These are phyloP conservation scores for Tuber indicum DNA, from an alignment of 495 filamentous ascomycete species.

Conservation along the genomic window DNA sequence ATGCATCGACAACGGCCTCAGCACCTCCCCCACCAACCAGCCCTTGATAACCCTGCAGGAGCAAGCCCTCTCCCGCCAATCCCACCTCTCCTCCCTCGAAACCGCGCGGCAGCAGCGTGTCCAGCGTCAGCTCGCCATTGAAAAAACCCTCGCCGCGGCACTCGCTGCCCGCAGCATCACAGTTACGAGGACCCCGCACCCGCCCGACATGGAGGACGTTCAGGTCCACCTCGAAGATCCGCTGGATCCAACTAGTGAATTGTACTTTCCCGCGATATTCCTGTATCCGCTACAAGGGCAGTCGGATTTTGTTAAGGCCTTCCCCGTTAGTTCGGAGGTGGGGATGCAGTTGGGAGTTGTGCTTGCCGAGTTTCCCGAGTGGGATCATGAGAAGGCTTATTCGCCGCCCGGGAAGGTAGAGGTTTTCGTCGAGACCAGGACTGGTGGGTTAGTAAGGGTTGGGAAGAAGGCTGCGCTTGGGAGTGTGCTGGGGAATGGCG, in stretches of 20 bases:
- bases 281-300: constrained; percentile 70
- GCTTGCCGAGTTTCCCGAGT: constrained; percentile 65
- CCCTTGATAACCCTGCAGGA: constrained; percentile 26
- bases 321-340: constrained; percentile 64
- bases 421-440: constrained; percentile 76
- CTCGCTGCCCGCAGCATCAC: constrained; percentile 67
- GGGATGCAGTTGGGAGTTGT: constrained; percentile 71
- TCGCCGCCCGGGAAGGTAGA: constrained; percentile 57
- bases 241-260: constrained; percentile 58
- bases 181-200: constrained; percentile 57
- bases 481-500: constrained; percentile 58
- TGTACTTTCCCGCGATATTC: constrained; percentile 72
- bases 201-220: constrained; percentile 80
- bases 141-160: constrained; percentile 58
- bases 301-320: constrained; percentile 82
- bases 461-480: constrained; percentile 75
- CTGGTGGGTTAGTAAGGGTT: constrained; percentile 76
- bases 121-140: constrained; percentile 50
- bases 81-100: constrained; percentile 44
- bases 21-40: constrained; percentile 56
- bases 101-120: constrained; percentile 46
- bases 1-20: constrained; percentile 62
- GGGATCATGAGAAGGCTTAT: constrained; percentile 71
- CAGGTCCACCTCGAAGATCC: constrained; percentile 61
- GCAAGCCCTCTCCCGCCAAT: constrained; percentile 53